Evolutionary conservation across 352 stramenopile genomes (phyloP), one percentile per base, ranked within the genome.

Genomic region (Globisporangium viniferum): DNA sequence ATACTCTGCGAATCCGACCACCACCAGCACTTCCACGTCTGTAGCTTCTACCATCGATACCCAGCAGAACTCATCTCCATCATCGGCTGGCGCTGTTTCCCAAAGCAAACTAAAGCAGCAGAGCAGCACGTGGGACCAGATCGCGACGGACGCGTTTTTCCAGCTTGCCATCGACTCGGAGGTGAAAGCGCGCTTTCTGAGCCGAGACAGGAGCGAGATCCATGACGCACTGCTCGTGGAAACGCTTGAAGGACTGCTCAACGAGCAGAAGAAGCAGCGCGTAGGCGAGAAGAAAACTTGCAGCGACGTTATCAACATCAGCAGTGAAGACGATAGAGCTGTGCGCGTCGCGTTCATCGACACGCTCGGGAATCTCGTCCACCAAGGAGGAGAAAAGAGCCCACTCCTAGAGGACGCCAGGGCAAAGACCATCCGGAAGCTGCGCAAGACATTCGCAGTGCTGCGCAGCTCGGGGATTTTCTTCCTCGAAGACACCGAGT

Each of bases 401-500:
- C 27, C 31, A 29, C 31, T 53, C 3, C 27, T 33, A 49, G 46
- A 46, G 22, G 41, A 35, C 20, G 53, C 20, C 10, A 36, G 64
- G 15, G 24, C 29, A 67, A 56, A 41, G 7, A 27, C 15, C 29
- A 67, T 49, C 64, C 61, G 56, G 57, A 67, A 46, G 68, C 70
- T 36, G 22, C 85, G 83, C 24, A 75, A 74, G 41, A 67, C 66
- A 5, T 93, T 92, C 36, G 68, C 70, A 20, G 75, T 55, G 27
- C 54, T 93, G 51, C 72, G 79, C 44, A 76, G 53, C 15, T 60
- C 70, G 20, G 85, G 85, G 0, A 66, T 93, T 14, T 63, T 93
- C 27, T 86, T 79, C 48, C 72, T 93, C 35, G 77, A 90, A 73
- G 75, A 93, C 51, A 61, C 75, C 24, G 72, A 75, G 33, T 62